A percentile compares a stretch with the other conserved stretches of the same genome.
These are phyloP conservation scores for Cordyceps fumosorosea DNA, from an alignment of 2,329 filamentous ascomycete genomes.

Conservation along the genomic window DNA sequence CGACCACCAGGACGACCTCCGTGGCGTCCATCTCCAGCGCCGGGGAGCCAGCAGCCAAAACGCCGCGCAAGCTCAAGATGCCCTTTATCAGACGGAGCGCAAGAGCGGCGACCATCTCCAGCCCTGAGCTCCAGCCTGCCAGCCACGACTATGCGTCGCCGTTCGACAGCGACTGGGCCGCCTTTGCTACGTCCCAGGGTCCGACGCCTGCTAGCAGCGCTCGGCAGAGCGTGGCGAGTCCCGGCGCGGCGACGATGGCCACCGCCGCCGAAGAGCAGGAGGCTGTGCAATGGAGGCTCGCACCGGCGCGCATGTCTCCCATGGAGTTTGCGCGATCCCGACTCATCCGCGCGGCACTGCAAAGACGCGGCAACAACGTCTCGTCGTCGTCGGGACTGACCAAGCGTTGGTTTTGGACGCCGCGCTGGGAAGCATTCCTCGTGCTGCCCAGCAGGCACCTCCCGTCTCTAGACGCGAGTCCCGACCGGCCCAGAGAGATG, in stretches of 20 bases:
- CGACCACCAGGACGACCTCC: not conserved
- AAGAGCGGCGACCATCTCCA: slow-evolving; percentile 22
- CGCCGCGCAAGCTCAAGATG: slow-evolving; percentile 9
- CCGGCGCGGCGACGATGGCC: not conserved
- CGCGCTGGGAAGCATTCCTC: slow-evolving; percentile 29
- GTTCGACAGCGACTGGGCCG: not conserved
- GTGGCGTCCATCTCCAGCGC: not conserved
- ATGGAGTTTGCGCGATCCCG: slow-evolving; percentile 34
- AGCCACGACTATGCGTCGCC: not conserved
- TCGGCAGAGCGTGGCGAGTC: slow-evolving; percentile 1
- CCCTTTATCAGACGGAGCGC: slow-evolving; percentile 12
- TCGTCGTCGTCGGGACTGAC: slow-evolving; percentile 26
- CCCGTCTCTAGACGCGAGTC: not conserved
- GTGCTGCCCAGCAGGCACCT: slow-evolving; percentile 30
- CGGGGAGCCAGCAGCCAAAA: slow-evolving; percentile 2
- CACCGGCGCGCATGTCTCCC: slow-evolving; percentile 28
- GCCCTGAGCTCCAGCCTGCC: slow-evolving; percentile 15
- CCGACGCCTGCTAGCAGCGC: not conserved
- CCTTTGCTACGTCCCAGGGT: not conserved
- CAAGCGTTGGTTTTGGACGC: slow-evolving; percentile 29
- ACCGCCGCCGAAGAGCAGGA: not conserved
- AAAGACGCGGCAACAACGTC: slow-evolving; percentile 19
- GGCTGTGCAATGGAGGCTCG: slow-evolving; percentile 15
- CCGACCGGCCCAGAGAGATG: not conserved
- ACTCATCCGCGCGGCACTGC: slow-evolving; percentile 26